Conservation (phyloP, 352 stramenopile species). For the Globisporangium uncinulatum region DNA sequence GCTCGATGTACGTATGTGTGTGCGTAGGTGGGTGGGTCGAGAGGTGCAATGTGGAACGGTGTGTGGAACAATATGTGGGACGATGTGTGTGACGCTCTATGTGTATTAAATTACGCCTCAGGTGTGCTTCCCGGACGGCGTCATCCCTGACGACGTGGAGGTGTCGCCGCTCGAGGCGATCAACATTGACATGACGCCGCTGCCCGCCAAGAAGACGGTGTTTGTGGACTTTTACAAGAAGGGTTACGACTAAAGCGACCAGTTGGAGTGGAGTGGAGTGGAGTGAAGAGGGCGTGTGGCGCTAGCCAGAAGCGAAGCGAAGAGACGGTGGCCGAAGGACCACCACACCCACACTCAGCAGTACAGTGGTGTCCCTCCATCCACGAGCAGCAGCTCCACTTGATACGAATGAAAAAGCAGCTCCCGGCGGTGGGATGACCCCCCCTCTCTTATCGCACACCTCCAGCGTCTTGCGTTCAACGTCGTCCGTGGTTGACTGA, state of each 20-base stretch:
- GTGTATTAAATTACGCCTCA: neutral
- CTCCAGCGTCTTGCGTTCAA: too few relatives aligned
- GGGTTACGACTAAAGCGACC: slow-evolving; percentile 62
- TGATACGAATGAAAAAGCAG: neutral
- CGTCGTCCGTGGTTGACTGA: too few relatives aligned
- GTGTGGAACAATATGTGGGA: too few relatives aligned
- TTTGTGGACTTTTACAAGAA: slow-evolving; percentile 88
- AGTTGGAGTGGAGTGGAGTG: neutral
- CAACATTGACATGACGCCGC: slow-evolving; percentile 85
- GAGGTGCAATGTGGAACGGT: neutral
- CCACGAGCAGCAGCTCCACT: neutral
- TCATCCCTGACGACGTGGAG: slow-evolving; percentile 77
- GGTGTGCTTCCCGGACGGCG: slow-evolving; percentile 87
- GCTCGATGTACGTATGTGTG: slow-evolving; percentile 67
- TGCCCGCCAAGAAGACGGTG: slow-evolving; percentile 65
- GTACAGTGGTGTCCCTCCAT: neutral
- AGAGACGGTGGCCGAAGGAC: too few relatives aligned
- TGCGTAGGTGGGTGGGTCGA: too few relatives aligned
- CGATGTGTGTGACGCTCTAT: too few relatives aligned
- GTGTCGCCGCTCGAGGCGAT: slow-evolving; percentile 79
- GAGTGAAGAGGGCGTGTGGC: neutral
- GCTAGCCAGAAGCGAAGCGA: too few relatives aligned
- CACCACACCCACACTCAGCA: neutral
- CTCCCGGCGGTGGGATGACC: too few relatives aligned
- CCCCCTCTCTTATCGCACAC: too few relatives aligned